These are phyloP conservation scores for Agaricus subrufescens DNA, from an alignment of 768 basidiomycete species.

Conservation along the genomic window DNA sequence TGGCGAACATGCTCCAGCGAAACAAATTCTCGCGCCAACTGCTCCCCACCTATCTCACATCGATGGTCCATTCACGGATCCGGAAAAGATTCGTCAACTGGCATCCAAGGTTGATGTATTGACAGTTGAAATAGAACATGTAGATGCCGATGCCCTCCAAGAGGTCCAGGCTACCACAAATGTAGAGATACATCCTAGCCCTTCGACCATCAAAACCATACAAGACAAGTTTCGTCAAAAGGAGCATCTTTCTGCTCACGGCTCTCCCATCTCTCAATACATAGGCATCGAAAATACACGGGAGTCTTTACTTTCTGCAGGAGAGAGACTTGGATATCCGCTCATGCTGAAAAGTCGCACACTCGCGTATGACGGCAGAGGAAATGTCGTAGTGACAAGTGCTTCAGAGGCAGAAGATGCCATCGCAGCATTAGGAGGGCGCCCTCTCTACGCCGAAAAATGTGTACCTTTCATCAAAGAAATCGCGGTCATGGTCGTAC, in stretches of 20 bases:
- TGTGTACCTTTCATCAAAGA: constrained; percentile 89
- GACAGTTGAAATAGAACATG: constrained; percentile 97
- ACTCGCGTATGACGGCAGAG: constrained; percentile 92
- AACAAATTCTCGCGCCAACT: constrained; percentile 70
- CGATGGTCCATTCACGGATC: constrained; percentile 86
- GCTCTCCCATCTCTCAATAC: constrained; percentile 59
- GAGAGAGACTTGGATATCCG: constrained; percentile 67
- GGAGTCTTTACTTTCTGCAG: constrained; percentile 48
- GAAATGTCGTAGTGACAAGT: constrained; percentile 76
- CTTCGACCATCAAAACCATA: constrained; percentile 77
- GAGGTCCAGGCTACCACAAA: constrained; percentile 39
- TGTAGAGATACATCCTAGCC: constrained; percentile 67
- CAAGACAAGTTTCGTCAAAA: constrained; percentile 81
- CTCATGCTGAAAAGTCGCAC: constrained; percentile 97
- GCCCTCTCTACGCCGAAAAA: constrained; percentile 89
- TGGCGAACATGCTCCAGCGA: constrained; percentile 79
- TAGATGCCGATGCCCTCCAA: constrained; percentile 72
- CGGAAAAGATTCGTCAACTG: constrained; percentile 72
- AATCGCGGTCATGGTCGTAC: constrained; percentile 96
- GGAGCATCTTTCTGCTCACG: constrained; percentile 68
- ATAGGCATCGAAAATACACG: constrained; percentile 49
- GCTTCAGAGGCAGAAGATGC: constrained; percentile 47
- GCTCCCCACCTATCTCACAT: constrained; percentile 54
- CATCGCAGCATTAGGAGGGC: constrained; percentile 48
- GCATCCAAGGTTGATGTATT: constrained; percentile 79